Conservation (phyloP, 257 asterid genomes). For the Thymus mandschuricus region DNA sequence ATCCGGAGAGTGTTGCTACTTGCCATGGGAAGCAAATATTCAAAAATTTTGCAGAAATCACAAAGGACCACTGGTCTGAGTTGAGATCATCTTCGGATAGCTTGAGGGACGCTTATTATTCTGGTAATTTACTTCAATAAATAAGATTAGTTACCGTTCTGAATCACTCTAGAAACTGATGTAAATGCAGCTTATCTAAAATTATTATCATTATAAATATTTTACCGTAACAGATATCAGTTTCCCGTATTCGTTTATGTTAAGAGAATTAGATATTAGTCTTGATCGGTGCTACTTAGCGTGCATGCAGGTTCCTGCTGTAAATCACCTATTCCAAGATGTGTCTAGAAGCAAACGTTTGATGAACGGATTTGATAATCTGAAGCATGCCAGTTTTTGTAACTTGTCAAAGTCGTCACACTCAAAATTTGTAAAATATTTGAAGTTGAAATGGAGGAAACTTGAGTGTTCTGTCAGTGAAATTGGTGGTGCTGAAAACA, state of each 20-base stretch:
- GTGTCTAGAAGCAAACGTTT: conserved; percentile 45
- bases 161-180: conserved; percentile 6
- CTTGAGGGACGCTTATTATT: conserved; percentile 48
- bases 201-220: no score
- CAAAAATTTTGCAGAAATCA: conserved; percentile 82
- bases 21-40: conserved; percentile 82
- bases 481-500: conserved; percentile 81
- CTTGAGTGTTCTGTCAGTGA: conserved; percentile 54
- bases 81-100: conserved; percentile 54
- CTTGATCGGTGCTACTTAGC: conserved; percentile 51
- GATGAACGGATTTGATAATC: conserved; percentile 51
- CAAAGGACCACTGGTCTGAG: conserved; percentile 78
- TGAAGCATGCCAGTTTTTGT: conserved; percentile 35
- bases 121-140: conserved; percentile 60
- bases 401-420: conserved; percentile 40
- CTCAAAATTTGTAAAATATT: conserved; percentile 46
- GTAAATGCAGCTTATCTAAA: not conserved
- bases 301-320: conserved; percentile 82
- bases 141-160: conserved; percentile 13
- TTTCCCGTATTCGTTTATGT: not conserved
- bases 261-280: not conserved
- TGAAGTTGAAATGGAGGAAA: conserved; percentile 88
- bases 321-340: conserved; percentile 56
- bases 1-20: conserved; percentile 96
- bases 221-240: not conserved